phyloP scores from a whole-genome alignment of 2,329 filamentous ascomycete genomes.

The Salinomyces thailandicus region DNA sequence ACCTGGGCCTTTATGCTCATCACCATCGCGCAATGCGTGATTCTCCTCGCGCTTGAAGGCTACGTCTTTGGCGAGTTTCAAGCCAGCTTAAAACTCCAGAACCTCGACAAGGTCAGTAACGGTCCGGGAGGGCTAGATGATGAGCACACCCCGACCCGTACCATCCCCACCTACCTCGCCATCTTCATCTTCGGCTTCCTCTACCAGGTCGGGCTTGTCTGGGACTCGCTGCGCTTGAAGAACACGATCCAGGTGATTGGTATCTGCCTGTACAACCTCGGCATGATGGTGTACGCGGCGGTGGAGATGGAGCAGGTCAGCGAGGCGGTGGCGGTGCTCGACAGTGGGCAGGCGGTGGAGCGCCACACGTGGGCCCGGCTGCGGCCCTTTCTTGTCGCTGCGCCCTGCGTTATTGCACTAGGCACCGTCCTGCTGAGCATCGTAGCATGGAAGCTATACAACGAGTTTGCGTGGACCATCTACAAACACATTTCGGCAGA shows the following conservation, averaged over 20 bases:
- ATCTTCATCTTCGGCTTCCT: slow-evolving; percentile 96
- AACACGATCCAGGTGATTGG: slow-evolving; percentile 99
- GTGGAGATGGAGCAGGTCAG: slow-evolving; percentile 88
- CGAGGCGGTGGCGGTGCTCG: slow-evolving; percentile 54
- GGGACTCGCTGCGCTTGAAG: slow-evolving; percentile 85
- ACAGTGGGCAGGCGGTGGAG: slow-evolving; percentile 31
- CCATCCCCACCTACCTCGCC: slow-evolving; percentile 89
- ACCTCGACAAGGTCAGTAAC: background rate
- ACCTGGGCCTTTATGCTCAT: slow-evolving; percentile 74
- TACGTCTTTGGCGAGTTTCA: slow-evolving; percentile 90
- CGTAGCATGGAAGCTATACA: slow-evolving; percentile 88
- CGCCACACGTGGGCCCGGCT: slow-evolving; percentile 56
- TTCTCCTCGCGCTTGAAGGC: slow-evolving; percentile 75
- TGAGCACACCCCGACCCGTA: slow-evolving; percentile 18
- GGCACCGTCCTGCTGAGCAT: slow-evolving; percentile 63
- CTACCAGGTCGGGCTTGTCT: slow-evolving; percentile 81
- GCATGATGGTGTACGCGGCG: slow-evolving; percentile 81
- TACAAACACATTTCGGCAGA: slow-evolving; percentile 98
- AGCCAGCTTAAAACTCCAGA: slow-evolving; percentile 34
- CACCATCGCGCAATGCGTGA: slow-evolving; percentile 63
- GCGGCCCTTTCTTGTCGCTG: slow-evolving; percentile 68
- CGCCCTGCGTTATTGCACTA: slow-evolving; percentile 72
- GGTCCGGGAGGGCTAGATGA: too few relatives aligned
- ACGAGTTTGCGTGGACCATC: slow-evolving; percentile 98
- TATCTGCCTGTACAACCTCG: slow-evolving; percentile 82